Base-by-base conservation (phyloP, 805 yeast genomes). In the Sugiyamaella americana region DNA sequence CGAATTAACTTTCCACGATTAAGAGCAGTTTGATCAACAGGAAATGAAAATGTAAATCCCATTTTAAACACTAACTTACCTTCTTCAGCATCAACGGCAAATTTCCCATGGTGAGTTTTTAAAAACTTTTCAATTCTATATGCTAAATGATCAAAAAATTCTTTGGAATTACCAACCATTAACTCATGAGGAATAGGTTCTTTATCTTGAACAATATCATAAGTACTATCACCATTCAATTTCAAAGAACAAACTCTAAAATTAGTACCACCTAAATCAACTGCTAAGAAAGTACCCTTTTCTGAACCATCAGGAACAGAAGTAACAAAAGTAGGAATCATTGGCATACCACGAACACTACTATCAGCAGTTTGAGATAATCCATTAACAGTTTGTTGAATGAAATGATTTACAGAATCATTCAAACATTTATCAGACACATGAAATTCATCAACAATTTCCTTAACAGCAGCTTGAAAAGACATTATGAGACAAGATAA, bases 241-340 rank as follows among this genome's bases (percentile, higher is more conserved):
- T 73, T 64, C 24, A 91, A 89, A 1, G 96, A 87, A 62, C 97
- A 88, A 21, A 93, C 96, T 59, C 98, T 75, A 68, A 91, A 87
- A 65, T 93, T 89, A 48, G 98, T 89, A 43, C 98, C 98, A 52
- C 98, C 98, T 44, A 91, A 73, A 62, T 91, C 98, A 3, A 93
- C 95, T 46, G 98, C 98, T 50, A 91, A 69, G 52, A 75, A 79
- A 35, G 85, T 71, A 39, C 98, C 98, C 46, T 71, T 72, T 63
- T 91, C 98, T 41, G 76, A 72, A 38, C 98, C 98, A 37, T 74
- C 76, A 19, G 98, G 98, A 47, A 87, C 75, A 8, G 76, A 73
- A 5, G 96, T 86, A 29, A 91, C 95, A 61, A 66, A 91, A 1
- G 96, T 78, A 32, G 98, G 98, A 57, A 93, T 87, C 98, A 91